These are phyloP conservation scores for Colletotrichum trifolii DNA, from an alignment of 2,329 filamentous ascomycete genomes.

Conservation along the genomic window DNA sequence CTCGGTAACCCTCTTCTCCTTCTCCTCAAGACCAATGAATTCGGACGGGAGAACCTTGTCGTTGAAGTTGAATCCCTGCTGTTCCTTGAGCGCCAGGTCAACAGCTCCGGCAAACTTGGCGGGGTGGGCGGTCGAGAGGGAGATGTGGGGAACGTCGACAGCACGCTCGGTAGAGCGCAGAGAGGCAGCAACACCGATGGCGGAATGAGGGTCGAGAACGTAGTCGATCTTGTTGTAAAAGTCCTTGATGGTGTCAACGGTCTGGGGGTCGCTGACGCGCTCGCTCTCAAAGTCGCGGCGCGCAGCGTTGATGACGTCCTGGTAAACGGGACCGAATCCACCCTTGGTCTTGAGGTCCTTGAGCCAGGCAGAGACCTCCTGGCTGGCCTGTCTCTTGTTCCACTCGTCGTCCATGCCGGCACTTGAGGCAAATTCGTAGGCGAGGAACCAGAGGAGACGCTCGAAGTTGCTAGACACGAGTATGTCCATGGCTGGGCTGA, in stretches of 20 bases:
- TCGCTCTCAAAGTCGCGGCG: conserved; percentile 85
- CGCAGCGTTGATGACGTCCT: conserved; percentile 77
- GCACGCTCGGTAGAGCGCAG: conserved; percentile 72
- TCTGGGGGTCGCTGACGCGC: conserved; percentile 73
- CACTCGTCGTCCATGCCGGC: conserved; percentile 72
- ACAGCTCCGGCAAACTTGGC: conserved; percentile 94
- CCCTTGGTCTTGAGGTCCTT: conserved; percentile 82
- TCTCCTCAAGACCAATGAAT: conserved; percentile 81
- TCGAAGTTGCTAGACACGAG: conserved; percentile 97
- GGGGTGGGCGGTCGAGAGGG: conserved; percentile 92
- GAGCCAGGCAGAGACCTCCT: conserved; percentile 83
- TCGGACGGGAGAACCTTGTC: conserved; percentile 81
- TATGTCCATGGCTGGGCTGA: conserved; percentile 97
- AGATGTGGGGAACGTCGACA: conserved; percentile 74
- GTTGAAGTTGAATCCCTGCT: conserved; percentile 80
- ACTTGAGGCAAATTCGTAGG: conserved; percentile 74
- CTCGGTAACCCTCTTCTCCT: conserved; percentile 77
- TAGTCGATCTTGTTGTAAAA: conserved; percentile 74
- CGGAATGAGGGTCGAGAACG: conserved; percentile 91
- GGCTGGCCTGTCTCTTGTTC: conserved; percentile 76
- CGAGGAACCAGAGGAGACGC: conserved; percentile 91
- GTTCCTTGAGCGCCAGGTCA: conserved; percentile 77
- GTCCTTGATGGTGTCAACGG: conserved; percentile 70
- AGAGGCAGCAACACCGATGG: conserved; percentile 85
- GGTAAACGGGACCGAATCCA: conserved; percentile 82